phyloP scores from a whole-genome alignment of 2,329 filamentous ascomycete genomes.

The Exophiala dermatitidis region DNA sequence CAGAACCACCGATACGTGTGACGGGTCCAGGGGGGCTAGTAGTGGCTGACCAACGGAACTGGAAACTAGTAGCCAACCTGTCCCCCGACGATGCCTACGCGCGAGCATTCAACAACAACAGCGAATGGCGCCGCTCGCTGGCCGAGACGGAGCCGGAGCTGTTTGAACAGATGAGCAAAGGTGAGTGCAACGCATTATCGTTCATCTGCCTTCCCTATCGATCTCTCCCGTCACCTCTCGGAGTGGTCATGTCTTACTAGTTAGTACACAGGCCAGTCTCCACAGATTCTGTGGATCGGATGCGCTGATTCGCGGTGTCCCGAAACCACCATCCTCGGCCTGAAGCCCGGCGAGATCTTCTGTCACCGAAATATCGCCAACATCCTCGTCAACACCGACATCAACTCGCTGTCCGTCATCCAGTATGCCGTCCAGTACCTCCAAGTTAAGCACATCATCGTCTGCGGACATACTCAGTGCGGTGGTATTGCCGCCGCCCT shows the following conservation, averaged over 20 bases:
- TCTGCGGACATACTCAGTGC: constrained; percentile 56
- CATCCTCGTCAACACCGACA: constrained; percentile 65
- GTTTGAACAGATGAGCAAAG: constrained; percentile 40
- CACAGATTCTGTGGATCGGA: constrained; percentile 67
- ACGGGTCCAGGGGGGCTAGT: background rate
- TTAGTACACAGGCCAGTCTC: constrained; percentile 49
- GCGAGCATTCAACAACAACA: constrained; percentile 27
- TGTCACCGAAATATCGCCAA: constrained; percentile 90
- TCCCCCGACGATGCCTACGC: constrained; percentile 17
- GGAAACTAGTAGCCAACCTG: background rate
- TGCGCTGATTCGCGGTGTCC: constrained; percentile 81
- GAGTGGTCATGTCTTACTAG: background rate
- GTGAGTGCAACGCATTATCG: background rate
- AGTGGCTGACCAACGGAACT: background rate
- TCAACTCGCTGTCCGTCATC: constrained; percentile 67
- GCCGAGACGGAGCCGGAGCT: constrained; percentile 52
- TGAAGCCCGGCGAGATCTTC: constrained; percentile 73
- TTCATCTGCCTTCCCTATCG: too few relatives aligned
- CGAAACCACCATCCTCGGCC: constrained; percentile 69
- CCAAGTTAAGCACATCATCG: constrained; percentile 56
- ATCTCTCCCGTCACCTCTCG: background rate
- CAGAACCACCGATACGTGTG: too few relatives aligned
- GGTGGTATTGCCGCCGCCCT: constrained; percentile 52
- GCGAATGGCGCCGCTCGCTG: constrained; percentile 25
- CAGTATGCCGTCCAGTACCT: constrained; percentile 70